Conservation (phyloP, 768 basidiomycete genomes). For the Artomyces pyxidatus region DNA sequence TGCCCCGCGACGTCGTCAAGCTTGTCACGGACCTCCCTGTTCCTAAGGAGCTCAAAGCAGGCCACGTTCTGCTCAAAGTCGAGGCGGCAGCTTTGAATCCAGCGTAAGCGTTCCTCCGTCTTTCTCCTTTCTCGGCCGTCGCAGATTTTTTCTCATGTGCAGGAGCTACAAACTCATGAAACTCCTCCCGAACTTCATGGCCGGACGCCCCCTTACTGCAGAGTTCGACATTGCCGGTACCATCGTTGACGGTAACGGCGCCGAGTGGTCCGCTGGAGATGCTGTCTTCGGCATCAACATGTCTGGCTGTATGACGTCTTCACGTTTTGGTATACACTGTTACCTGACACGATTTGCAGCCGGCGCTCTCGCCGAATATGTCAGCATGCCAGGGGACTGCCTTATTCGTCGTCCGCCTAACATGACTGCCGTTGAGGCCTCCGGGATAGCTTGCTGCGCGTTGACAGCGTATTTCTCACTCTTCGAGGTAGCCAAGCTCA, state of each 20-base stretch:
- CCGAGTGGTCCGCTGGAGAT: slow-evolving; percentile 49
- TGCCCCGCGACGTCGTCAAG: slow-evolving; percentile 22
- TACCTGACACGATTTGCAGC: slow-evolving; percentile 12
- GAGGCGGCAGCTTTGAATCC: slow-evolving; percentile 60
- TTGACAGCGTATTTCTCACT: slow-evolving; percentile 54
- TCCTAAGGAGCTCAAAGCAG: slow-evolving; percentile 26
- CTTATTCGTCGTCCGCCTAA: slow-evolving; percentile 35
- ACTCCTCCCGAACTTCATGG: slow-evolving; percentile 37
- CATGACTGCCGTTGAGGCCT: slow-evolving; percentile 47
- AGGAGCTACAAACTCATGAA: slow-evolving; percentile 58
- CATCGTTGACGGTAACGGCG: slow-evolving; percentile 46
- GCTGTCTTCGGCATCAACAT: slow-evolving; percentile 49
- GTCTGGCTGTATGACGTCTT: background rate
- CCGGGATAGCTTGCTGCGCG: slow-evolving; percentile 51
- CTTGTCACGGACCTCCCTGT: slow-evolving; percentile 23
- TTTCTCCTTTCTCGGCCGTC: background rate
- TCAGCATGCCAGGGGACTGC: slow-evolving; percentile 33
- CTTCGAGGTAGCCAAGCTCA: slow-evolving; percentile 35
- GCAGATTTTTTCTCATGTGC: background rate
- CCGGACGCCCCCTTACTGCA: slow-evolving; percentile 40
- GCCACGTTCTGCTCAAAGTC: slow-evolving; percentile 44
- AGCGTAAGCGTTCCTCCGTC: slow-evolving; percentile 31
- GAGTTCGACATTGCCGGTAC: slow-evolving; percentile 61
- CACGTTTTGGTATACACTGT: no score
- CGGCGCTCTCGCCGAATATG: slow-evolving; percentile 56